Evolutionary conservation across 2,329 filamentous ascomycete species (phyloP).

Genomic region (Graphiopsis chlorocephala): DNA sequence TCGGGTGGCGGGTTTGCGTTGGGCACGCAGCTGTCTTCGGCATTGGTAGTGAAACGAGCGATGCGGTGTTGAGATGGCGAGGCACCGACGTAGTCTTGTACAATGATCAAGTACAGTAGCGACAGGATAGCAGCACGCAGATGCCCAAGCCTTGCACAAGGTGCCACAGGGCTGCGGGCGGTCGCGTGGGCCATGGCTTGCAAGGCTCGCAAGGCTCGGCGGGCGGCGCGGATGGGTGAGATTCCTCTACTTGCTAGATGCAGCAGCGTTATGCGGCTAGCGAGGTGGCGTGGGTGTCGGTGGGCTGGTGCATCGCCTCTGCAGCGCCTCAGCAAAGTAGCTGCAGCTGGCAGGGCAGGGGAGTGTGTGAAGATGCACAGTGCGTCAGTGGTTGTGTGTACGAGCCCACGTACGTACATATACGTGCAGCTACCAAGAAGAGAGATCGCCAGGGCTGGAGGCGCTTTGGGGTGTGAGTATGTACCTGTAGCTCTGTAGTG

Average conservation of each 20-base stretch:
- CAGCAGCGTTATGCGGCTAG: not conserved
- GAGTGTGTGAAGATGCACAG: not conserved
- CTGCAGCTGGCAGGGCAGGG: not conserved
- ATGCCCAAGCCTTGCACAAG: not conserved
- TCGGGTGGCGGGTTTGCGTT: not conserved
- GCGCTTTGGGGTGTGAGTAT: not conserved
- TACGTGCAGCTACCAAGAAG: not conserved
- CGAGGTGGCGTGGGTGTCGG: not conserved
- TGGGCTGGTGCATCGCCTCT: not conserved
- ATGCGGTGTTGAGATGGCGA: not conserved
- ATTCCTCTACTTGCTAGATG: not conserved
- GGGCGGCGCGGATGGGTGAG: not conserved
- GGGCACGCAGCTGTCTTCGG: not conserved
- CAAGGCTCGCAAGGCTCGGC: not conserved
- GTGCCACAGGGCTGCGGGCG: not conserved
- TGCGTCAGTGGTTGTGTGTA: not conserved
- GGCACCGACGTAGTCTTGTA: not conserved
- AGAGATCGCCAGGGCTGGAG: not conserved
- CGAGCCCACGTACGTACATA: not conserved
- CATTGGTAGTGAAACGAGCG: not conserved
- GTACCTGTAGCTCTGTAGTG: not conserved
- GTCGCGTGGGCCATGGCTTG: conserved; percentile 1
- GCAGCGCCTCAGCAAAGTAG: not conserved
- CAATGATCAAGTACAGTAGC: not conserved
- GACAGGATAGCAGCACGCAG: not conserved